Evolutionary conservation across 805 yeast genomes (phyloP).

Genomic region (Metschnikowia hibisci): DNA sequence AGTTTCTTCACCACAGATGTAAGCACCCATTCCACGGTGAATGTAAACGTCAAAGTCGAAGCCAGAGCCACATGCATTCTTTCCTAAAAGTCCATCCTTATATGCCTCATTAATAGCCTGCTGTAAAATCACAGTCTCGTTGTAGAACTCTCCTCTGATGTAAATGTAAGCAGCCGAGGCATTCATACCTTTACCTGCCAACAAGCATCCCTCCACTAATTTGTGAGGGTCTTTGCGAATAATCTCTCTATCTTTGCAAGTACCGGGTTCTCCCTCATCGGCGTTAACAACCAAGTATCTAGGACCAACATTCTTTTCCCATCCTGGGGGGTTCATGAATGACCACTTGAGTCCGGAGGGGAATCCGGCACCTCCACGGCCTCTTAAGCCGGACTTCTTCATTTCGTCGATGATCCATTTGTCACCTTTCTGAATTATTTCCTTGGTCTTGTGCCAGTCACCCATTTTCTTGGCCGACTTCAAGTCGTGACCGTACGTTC

Average conservation of each 20-base stretch:
- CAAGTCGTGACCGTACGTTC: constrained; percentile 69
- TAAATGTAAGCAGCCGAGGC: constrained; percentile 91
- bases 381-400: constrained; percentile 80
- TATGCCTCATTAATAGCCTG: constrained; percentile 85
- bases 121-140: constrained; percentile 72
- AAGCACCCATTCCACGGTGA: constrained; percentile 93
- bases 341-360: constrained; percentile 92
- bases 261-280: constrained; percentile 94
- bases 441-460: constrained; percentile 91
- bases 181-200: constrained; percentile 90
- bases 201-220: constrained; percentile 85
- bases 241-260: constrained; percentile 89
- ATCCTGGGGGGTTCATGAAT: constrained; percentile 92
- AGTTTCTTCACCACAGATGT: constrained; percentile 90
- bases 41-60: constrained; percentile 78
- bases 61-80: constrained; percentile 84
- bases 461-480: constrained; percentile 76
- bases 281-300: constrained; percentile 87
- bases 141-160: constrained; percentile 86
- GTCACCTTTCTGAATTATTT: constrained; percentile 77
- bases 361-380: constrained; percentile 94
- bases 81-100: constrained; percentile 73
- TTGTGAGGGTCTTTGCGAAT: constrained; percentile 90
- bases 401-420: constrained; percentile 87
- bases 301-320: constrained; percentile 90